These are phyloP conservation scores for Hygrophila difformis DNA, from an alignment of 257 asterid species.

Conservation along the genomic window DNA sequence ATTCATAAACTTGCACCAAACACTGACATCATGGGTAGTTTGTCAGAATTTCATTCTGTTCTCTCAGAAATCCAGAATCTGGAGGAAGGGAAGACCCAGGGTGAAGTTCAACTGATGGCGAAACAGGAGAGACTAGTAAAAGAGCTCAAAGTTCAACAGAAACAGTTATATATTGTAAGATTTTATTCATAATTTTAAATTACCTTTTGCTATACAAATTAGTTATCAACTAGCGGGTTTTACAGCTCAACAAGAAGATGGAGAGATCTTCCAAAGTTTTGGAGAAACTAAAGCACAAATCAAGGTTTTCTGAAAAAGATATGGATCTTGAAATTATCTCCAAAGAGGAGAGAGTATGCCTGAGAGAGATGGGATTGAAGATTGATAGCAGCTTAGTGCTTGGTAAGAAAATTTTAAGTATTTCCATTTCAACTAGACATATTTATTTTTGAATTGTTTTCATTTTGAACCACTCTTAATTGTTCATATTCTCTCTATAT, in stretches of 20 bases:
- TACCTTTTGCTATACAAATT: conserved; percentile 15
- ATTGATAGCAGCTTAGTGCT: conserved; percentile 61
- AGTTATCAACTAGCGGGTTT: conserved; percentile 36
- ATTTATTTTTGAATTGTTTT: conserved; percentile 3
- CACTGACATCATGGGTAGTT: conserved; percentile 48
- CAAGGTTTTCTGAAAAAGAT: conserved; percentile 43
- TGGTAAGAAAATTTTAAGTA: conserved; percentile 67
- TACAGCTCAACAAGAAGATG: too few relatives aligned
- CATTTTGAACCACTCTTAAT: too few relatives aligned
- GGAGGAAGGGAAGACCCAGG: conserved; percentile 26
- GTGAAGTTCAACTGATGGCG: conserved; percentile 49
- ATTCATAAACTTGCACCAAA: conserved; percentile 26
- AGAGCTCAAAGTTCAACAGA: conserved; percentile 60
- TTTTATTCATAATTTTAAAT: conserved; percentile 12
- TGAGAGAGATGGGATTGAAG: conserved; percentile 59
- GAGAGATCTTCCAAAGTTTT: conserved; percentile 38
- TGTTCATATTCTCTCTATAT: neutral
- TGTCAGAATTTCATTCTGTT: conserved; percentile 58
- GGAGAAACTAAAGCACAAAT: conserved; percentile 38
- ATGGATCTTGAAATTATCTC: conserved; percentile 63
- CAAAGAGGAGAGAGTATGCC: conserved; percentile 65
- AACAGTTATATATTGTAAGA: conserved; percentile 46
- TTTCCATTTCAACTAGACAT: too few relatives aligned
- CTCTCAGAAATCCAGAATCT: conserved; percentile 30
- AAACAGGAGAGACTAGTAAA: conserved; percentile 53